Conservation (phyloP, 148 eudicot species). For the Camellia sinensis region DNA sequence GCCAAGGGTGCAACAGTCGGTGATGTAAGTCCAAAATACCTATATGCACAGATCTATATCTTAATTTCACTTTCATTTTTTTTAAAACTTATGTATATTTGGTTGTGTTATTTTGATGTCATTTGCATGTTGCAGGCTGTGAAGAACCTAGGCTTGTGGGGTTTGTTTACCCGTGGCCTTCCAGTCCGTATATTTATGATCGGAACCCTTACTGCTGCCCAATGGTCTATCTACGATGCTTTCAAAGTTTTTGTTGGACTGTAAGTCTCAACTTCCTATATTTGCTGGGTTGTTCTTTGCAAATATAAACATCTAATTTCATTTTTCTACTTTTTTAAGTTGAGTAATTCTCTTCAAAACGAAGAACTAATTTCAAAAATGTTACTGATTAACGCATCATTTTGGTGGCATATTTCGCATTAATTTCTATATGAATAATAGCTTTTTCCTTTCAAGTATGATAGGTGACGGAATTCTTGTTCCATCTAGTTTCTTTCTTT, state of each 20-base stretch:
- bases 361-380: background rate
- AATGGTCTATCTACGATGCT: conserved; percentile 29
- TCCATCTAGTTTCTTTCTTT: background rate
- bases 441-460: background rate
- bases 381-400: background rate
- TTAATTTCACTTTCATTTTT: too few relatives aligned
- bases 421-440: too few relatives aligned
- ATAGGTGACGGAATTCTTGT: too few relatives aligned
- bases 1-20: conserved; percentile 37
- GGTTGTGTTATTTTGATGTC: background rate
- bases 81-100: too few relatives aligned
- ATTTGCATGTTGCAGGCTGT: conserved; percentile 24
- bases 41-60: background rate
- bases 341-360: background rate
- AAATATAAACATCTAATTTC: background rate
- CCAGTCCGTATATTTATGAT: conserved; percentile 30
- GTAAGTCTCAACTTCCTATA: conserved; percentile 16
- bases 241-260: conserved; percentile 29
- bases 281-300: background rate
- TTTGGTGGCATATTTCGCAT: too few relatives aligned
- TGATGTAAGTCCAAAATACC: conserved; percentile 23
- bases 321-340: background rate
- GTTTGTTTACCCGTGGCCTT: conserved; percentile 33
- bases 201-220: conserved; percentile 32
- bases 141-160: conserved; percentile 27